Conservation (phyloP, 129 eudicot species). For the Flaveria ramosissima region DNA sequence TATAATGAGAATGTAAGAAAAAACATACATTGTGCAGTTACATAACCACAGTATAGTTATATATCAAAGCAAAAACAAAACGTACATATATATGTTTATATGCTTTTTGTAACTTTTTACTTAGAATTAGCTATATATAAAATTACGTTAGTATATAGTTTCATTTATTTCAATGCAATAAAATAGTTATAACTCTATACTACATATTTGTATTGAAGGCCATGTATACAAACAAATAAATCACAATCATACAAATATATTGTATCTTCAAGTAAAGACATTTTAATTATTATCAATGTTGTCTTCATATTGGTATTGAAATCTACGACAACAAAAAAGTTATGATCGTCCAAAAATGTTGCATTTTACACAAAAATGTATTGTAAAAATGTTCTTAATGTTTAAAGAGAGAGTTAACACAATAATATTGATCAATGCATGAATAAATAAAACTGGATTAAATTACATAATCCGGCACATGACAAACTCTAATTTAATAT, state of each 20-base stretch:
- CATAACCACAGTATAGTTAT: too few species aligned
- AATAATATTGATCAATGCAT: not conserved
- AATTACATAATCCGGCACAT: too few species aligned
- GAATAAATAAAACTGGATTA: too few species aligned
- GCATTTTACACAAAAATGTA: not conserved
- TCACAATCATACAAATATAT: not conserved
- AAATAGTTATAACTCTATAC: not conserved
- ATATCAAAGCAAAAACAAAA: too few species aligned
- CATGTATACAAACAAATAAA: not conserved
- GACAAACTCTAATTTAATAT: too few species aligned
- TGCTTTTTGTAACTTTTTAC: too few species aligned
- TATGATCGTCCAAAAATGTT: not conserved
- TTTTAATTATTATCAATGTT: not conserved
- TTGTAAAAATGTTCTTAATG: too few species aligned
- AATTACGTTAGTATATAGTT: not conserved
- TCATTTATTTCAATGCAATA: not conserved
- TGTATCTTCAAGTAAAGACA: not conserved
- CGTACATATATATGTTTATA: too few species aligned
- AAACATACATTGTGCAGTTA: too few species aligned
- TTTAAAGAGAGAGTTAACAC: not conserved
- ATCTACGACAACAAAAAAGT: not conserved
- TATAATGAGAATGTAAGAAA: too few species aligned
- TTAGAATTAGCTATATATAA: too few species aligned
- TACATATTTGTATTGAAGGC: not conserved
- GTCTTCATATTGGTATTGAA: not conserved